Evolutionary conservation across 192 early-diverging fungal genomes (phyloP).

Genomic region (Coemansia sp.): DNA sequence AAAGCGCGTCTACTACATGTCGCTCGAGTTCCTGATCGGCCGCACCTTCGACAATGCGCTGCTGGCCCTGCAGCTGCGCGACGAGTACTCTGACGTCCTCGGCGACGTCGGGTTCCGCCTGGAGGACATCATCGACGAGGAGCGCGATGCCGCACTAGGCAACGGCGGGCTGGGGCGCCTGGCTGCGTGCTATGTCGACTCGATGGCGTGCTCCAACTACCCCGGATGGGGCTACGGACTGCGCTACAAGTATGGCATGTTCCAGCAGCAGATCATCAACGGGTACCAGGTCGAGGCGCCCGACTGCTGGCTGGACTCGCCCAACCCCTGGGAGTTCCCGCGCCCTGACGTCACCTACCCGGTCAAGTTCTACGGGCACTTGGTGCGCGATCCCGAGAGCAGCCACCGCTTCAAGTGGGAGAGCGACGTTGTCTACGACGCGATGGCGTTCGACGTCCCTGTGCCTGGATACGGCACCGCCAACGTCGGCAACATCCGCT

Average conservation of each 20-base stretch:
- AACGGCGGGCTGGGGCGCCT: slow-evolving; percentile 97
- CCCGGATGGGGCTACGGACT: slow-evolving; percentile 98
- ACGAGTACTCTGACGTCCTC: slow-evolving; percentile 66
- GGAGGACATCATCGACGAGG: slow-evolving; percentile 91
- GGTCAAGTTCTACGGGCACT: slow-evolving; percentile 86
- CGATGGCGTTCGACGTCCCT: slow-evolving; percentile 95
- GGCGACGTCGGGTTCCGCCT: slow-evolving; percentile 84
- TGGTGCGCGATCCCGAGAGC: slow-evolving; percentile 73
- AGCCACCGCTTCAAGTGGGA: slow-evolving; percentile 78
- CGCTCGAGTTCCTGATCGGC: slow-evolving; percentile 95
- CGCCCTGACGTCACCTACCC: slow-evolving; percentile 89
- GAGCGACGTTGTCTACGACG: slow-evolving; percentile 80
- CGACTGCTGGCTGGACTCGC: slow-evolving; percentile 96
- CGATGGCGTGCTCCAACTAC: slow-evolving; percentile 88
- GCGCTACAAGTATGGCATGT: slow-evolving; percentile 98
- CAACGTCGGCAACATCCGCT: slow-evolving; percentile 94
- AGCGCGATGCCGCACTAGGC: slow-evolving; percentile 93
- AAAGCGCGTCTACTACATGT: slow-evolving; percentile 97
- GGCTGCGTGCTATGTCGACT: slow-evolving; percentile 98
- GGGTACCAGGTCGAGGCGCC: slow-evolving; percentile 94
- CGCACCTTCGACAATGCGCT: slow-evolving; percentile 97
- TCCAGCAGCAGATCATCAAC: slow-evolving; percentile 95
- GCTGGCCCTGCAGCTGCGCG: slow-evolving; percentile 80
- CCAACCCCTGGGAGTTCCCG: slow-evolving; percentile 97
- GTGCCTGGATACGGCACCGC: slow-evolving; percentile 95